Conservation (phyloP, 352 stramenopile genomes). For the Globisporangium ultimum region DNA sequence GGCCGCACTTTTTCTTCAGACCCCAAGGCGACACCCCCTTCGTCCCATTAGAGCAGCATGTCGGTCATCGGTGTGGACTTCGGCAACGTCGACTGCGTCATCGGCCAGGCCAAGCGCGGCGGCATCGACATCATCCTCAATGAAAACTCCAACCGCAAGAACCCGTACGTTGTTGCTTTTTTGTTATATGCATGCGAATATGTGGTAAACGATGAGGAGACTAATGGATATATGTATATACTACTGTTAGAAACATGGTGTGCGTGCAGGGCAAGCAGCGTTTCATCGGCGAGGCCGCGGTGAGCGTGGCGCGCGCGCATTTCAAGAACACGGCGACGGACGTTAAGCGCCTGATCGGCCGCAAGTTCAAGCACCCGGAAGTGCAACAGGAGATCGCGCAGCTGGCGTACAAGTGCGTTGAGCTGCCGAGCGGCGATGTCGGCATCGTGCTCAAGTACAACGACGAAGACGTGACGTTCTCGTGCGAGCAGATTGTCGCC, state of each 20-base stretch:
- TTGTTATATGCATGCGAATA: neutral
- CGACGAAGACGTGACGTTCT: constrained; percentile 88
- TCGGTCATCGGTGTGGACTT: constrained; percentile 98
- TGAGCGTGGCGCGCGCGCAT: constrained; percentile 92
- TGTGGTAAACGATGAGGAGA: neutral
- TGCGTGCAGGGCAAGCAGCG: constrained; percentile 89
- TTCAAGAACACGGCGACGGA: constrained; percentile 98
- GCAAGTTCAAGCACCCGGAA: constrained; percentile 94
- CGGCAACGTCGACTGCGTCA: constrained; percentile 95
- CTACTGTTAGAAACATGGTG: constrained; percentile 62
- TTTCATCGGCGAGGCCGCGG: constrained; percentile 92
- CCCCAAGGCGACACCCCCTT: neutral
- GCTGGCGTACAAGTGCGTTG: constrained; percentile 89
- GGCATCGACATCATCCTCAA: constrained; percentile 99
- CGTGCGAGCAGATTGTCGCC: constrained; percentile 94
- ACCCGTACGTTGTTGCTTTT: constrained; percentile 65
- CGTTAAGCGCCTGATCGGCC: constrained; percentile 97
- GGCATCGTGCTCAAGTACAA: constrained; percentile 93
- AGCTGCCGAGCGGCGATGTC: constrained; percentile 85
- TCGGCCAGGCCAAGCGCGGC: constrained; percentile 94
- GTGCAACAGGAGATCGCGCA: constrained; percentile 95
- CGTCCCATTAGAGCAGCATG: constrained; percentile 63
- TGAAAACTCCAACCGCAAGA: constrained; percentile 98
- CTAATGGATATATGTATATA: neutral
- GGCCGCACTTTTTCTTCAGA: neutral